phyloP scores from a whole-genome alignment of 129 eudicot genomes.

The Silybum marianum region DNA sequence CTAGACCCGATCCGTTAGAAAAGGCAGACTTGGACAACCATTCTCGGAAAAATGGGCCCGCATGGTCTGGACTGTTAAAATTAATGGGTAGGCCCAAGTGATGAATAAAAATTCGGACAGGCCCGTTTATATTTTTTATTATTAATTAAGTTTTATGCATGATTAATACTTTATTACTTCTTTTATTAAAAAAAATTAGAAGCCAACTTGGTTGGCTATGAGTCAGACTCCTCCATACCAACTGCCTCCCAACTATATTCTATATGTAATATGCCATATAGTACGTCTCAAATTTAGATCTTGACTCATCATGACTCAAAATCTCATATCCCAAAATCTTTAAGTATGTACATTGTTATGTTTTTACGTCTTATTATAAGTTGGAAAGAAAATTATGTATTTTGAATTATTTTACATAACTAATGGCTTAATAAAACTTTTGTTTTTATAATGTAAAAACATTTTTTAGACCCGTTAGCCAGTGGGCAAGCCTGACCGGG shows the following conservation, averaged over 20 bases:
- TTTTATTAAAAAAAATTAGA: background rate
- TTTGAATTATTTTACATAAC: background rate
- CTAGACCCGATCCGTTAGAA: background rate
- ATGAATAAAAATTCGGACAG: background rate
- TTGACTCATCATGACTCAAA: background rate
- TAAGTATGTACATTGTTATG: background rate
- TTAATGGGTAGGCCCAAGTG: background rate
- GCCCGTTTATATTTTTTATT: background rate
- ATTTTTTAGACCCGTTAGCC: background rate
- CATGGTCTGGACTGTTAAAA: background rate
- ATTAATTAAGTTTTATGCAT: background rate
- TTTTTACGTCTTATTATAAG: background rate
- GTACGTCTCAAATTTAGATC: background rate
- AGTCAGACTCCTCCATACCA: background rate
- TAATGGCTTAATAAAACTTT: background rate
- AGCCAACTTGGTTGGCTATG: background rate
- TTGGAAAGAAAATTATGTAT: background rate
- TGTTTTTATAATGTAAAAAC: background rate
- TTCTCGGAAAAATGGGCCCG: background rate
- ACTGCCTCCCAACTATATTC: background rate
- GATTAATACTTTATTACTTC: background rate
- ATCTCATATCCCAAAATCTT: background rate
- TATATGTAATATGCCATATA: background rate
- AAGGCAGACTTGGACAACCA: background rate
- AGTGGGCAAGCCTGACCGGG: background rate